These are phyloP conservation scores for Isatis lusitanica DNA, from an alignment of 441 rosid genomes.

Conservation along the genomic window DNA sequence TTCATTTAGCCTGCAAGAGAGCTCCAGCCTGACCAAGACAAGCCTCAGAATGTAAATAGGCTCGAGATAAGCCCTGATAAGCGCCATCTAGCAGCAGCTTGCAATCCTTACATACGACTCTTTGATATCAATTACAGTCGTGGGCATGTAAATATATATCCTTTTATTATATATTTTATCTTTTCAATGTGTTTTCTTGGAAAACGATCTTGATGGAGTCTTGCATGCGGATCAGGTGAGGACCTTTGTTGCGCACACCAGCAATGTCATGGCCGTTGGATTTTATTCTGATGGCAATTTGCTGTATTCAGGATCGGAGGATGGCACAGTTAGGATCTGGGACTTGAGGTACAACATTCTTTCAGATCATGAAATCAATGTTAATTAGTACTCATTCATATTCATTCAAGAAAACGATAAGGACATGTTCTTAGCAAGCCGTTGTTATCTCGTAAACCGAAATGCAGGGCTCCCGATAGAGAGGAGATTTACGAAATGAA, in stretches of 20 bases:
- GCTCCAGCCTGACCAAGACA: neutral
- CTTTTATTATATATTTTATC: neutral
- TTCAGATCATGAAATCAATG: slow-evolving; percentile 4
- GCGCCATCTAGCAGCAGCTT: slow-evolving; percentile 76
- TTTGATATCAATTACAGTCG: slow-evolving; percentile 75
- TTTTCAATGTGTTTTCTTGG: slow-evolving; percentile 13
- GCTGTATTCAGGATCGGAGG: slow-evolving; percentile 99
- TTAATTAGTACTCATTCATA: neutral
- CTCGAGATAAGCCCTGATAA: slow-evolving; percentile 93
- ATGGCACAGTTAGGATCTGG: slow-evolving; percentile 94
- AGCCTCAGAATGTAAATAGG: slow-evolving; percentile 74
- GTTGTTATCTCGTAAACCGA: slow-evolving; percentile 10
- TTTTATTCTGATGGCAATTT: slow-evolving; percentile 89
- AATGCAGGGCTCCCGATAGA: slow-evolving; percentile 72
- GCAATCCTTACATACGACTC: slow-evolving; percentile 86
- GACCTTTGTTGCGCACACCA: slow-evolving; percentile 87
- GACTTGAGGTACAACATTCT: slow-evolving; percentile 63
- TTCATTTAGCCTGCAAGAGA: neutral
- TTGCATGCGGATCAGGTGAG: slow-evolving; percentile 49
- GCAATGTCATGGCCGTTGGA: slow-evolving; percentile 92
- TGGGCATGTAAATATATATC: slow-evolving; percentile 53
- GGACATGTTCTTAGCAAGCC: neutral
- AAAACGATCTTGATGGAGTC: neutral
- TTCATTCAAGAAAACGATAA: neutral
- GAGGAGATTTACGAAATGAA: neutral